phyloP scores from a whole-genome alignment of 202 grass and related monocot genomes.

The Dendrocalamus latiflorus region DNA sequence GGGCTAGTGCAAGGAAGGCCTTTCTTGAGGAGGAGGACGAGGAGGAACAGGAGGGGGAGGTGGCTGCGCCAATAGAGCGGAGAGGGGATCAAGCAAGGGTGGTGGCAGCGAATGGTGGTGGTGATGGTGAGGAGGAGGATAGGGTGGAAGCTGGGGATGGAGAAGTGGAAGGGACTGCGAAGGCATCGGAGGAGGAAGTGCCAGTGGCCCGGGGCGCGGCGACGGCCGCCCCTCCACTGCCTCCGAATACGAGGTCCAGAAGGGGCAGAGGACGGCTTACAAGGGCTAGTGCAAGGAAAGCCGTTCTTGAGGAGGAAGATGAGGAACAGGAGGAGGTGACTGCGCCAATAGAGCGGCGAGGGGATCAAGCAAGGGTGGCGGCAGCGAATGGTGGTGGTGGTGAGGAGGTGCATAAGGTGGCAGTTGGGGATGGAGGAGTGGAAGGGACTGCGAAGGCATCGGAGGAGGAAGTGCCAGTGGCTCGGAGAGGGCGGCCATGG shows the following conservation, averaged over 20 bases:
- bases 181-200: constrained; percentile 2
- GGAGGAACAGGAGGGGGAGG: constrained; percentile 1
- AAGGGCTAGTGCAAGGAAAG: constrained; percentile 1
- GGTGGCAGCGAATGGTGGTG: neutral
- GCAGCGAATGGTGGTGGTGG: neutral
- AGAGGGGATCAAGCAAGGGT: neutral
- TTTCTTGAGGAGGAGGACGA: constrained; percentile 9
- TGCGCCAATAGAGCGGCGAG: neutral
- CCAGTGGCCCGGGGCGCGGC: neutral
- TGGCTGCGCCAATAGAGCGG: neutral
- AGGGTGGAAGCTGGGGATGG: neutral
- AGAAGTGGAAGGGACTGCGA: constrained; percentile 16
- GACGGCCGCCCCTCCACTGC: neutral
- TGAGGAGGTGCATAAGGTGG: neutral
- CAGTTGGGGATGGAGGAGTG: constrained; percentile 8
- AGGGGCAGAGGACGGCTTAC: constrained; percentile 1
- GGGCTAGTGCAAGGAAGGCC: neutral
- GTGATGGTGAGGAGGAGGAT: neutral
- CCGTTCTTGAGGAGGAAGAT: constrained; percentile 1
- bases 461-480: neutral
- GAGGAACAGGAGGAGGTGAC: constrained; percentile 6
- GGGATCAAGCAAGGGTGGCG: neutral
- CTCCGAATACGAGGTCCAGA: constrained; percentile 21
- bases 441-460: neutral
- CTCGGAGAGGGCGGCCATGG: neutral